These are phyloP conservation scores for Metschnikowia borealis DNA, from an alignment of 805 yeast species.

Conservation along the genomic window DNA sequence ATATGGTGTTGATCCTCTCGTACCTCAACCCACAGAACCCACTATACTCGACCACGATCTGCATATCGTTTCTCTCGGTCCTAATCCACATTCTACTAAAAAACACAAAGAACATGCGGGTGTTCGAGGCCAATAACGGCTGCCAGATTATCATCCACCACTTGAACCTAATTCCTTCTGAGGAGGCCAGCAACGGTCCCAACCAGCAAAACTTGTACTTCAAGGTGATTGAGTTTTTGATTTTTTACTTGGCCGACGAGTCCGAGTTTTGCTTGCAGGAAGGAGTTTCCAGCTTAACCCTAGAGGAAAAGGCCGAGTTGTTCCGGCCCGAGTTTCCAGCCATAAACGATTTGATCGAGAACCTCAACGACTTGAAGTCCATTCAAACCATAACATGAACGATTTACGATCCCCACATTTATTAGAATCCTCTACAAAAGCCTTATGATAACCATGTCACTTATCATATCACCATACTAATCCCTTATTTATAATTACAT, in stretches of 20 bases:
- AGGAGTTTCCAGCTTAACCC: constrained; percentile 3
- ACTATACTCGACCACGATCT: constrained; percentile 14
- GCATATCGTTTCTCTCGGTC: constrained; percentile 45
- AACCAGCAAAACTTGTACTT: constrained; percentile 51
- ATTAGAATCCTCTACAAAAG: background rate
- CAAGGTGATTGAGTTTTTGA: constrained; percentile 62
- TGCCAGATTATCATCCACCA: constrained; percentile 47
- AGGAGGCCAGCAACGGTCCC: background rate
- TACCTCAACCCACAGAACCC: constrained; percentile 18
- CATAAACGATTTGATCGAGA: constrained; percentile 36
- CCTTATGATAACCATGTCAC: too few species aligned
- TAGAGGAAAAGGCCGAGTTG: constrained; percentile 30
- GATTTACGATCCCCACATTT: background rate
- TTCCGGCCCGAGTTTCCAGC: constrained; percentile 38
- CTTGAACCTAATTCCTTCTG: constrained; percentile 18
- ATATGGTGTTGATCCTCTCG: constrained; percentile 34
- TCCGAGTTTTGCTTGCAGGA: constrained; percentile 18
- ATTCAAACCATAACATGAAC: background rate
- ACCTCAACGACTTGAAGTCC: constrained; percentile 27
- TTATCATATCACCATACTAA: too few species aligned
- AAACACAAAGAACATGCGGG: constrained; percentile 52
- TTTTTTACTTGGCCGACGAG: constrained; percentile 68
- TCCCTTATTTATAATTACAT: too few species aligned
- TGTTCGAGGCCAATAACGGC: constrained; percentile 56
- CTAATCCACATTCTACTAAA: constrained; percentile 57